A percentile compares a stretch with the other conserved stretches of the same genome.
These are phyloP conservation scores for Tylopilus sp. DNA, from an alignment of 1,284 basidiomycete species.

Conservation along the genomic window DNA sequence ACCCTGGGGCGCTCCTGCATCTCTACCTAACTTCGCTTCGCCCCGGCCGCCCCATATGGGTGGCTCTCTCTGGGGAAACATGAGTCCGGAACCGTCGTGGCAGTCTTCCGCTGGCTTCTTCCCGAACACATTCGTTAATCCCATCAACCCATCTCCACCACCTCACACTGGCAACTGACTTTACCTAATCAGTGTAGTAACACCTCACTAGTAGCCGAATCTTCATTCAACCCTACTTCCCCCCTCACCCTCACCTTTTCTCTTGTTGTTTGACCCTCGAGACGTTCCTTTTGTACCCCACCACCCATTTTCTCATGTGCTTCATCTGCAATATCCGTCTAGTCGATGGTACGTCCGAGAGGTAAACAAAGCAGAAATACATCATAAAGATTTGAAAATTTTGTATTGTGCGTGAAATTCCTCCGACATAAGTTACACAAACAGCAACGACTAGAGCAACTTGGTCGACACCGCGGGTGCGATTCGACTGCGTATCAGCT, in stretches of 20 bases:
- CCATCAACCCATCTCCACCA: conserved; percentile 49
- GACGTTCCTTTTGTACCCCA: conserved; percentile 11
- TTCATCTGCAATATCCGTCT: conserved; percentile 32
- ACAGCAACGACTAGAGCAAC: conserved; percentile 52
- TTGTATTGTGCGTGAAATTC: not conserved
- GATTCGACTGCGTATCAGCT: conserved; percentile 80
- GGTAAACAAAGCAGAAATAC: conserved; percentile 36
- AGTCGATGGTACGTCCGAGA: conserved; percentile 19
- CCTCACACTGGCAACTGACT: conserved; percentile 53
- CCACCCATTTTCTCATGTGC: conserved; percentile 16
- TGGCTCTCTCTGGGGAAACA: conserved; percentile 44
- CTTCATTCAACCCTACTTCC: not conserved
- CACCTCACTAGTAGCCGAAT: conserved; percentile 14
- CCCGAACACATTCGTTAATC: conserved; percentile 46
- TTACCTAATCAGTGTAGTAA: conserved; percentile 25
- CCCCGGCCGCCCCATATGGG: conserved; percentile 40
- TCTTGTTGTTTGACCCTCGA: conserved; percentile 6
- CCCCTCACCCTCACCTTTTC: too few species aligned
- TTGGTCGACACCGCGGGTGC: conserved; percentile 96
- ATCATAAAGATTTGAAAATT: conserved; percentile 39
- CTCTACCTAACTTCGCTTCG: conserved; percentile 37
- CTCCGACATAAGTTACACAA: conserved; percentile 7
- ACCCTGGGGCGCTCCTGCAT: conserved; percentile 49
- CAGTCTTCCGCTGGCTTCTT: conserved; percentile 48
- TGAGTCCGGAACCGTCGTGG: conserved; percentile 45